These are phyloP conservation scores for Peronospora belbahrii DNA, from an alignment of 352 stramenopile genomes.

Conservation along the genomic window DNA sequence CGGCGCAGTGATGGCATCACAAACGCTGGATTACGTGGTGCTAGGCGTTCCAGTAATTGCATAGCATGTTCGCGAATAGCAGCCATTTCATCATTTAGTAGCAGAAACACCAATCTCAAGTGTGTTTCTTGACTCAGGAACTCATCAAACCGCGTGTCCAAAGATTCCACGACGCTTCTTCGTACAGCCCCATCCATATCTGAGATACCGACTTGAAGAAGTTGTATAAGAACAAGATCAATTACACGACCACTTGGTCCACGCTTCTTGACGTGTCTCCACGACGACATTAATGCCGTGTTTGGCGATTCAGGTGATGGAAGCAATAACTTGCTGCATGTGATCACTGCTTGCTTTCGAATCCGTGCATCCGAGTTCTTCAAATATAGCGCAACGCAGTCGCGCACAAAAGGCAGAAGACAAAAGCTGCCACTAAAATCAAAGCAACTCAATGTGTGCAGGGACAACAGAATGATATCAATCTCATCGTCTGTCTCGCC, in stretches of 20 bases:
- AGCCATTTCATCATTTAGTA: constrained; percentile 91
- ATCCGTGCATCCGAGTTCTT: constrained; percentile 86
- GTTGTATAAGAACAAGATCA: constrained; percentile 88
- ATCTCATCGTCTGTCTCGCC: constrained; percentile 73
- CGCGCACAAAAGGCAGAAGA: constrained; percentile 92
- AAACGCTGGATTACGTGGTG: constrained; percentile 91
- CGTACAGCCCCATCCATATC: constrained; percentile 89
- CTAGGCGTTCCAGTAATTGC: constrained; percentile 90
- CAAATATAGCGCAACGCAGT: constrained; percentile 91
- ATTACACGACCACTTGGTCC: constrained; percentile 86
- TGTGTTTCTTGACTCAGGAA: constrained; percentile 91
- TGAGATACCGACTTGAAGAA: constrained; percentile 90
- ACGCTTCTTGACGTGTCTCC: constrained; percentile 63
- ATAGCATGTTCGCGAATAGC: constrained; percentile 89
- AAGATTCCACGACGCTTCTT: constrained; percentile 88
- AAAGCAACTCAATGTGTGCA: constrained; percentile 92
- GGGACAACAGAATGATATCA: constrained; percentile 80
- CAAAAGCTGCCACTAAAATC: constrained; percentile 89
- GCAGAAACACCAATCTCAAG: constrained; percentile 89
- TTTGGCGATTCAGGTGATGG: constrained; percentile 23
- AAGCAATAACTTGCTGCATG: constrained; percentile 70
- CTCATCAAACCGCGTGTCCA: constrained; percentile 90
- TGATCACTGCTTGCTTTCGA: constrained; percentile 85
- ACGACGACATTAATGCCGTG: constrained; percentile 29
- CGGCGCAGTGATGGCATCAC: constrained; percentile 92